Evolutionary conservation across 2,329 filamentous ascomycete species (phyloP), one percentile per base, ranked within the genome.

Genomic region (Xenoacremonium recifei): DNA sequence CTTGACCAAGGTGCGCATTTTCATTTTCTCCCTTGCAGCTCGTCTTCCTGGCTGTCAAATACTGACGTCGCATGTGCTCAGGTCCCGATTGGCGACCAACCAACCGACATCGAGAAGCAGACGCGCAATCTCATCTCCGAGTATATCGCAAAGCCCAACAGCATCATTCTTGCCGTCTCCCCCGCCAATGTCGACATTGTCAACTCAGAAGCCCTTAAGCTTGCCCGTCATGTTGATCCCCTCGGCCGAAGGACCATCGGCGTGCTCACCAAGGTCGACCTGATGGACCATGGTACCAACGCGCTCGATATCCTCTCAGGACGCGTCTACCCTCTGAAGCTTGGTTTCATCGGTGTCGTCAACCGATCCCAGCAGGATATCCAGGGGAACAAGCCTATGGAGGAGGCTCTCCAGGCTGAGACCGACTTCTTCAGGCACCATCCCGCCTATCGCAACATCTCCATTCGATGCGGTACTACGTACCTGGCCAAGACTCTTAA

Each of bases 251-350:
- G 93, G 64, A 99, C 93, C 16, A 97, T 99, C 61, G 93, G 93
- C 60, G 92, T 99, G 43, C 77, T 99, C 46, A 97, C 93, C 47
- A 99, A 99, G 71, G 75, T 99, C 51, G 93, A 99, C 64, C 73
- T 99, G 44, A 99, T 99, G 93, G 93, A 99, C 61, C 92, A 99
- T 61, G 93, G 93, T 49, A 99, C 93, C 43, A 97, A 99, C 61
- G 93, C 93, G 13, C 77, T 99, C 55, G 93, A 99, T 61, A 99
- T 99, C 55, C 77, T 99, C n/a, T 95, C 92, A 6, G 93, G 93
- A 4, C 85, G 93, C 19, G 93, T 99, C 3, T 99, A 99, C 66
- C 93, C 93, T 7, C 67, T 99, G 56, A 99, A 97, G 69, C 80
- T 99, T 49, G 93, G 93, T 20, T 99, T 97, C 64, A 97, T 99